Evolutionary conservation across 257 asterid species (phyloP), one percentile per base, ranked within the genome.

Genomic region (Agastache rugosa): DNA sequence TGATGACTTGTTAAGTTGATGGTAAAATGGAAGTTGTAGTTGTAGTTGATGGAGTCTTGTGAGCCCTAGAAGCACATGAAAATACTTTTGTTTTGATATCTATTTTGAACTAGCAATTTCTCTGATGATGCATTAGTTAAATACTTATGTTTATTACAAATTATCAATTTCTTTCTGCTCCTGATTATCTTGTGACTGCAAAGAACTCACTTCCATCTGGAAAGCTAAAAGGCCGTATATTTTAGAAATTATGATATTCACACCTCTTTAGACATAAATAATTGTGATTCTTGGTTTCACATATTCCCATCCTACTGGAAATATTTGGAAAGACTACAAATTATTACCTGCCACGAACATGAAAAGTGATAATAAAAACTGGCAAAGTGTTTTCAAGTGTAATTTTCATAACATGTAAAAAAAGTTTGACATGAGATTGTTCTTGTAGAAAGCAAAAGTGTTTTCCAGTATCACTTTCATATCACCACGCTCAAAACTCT

Each of bases 11-110:
- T n/a, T n/a, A n/a, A n/a, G n/a, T n/a, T n/a, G n/a, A n/a, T n/a
- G n/a, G n/a, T n/a, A n/a, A n/a, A n/a, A n/a, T n/a, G n/a, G n/a
- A n/a, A n/a, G n/a, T n/a, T n/a, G n/a, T n/a, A n/a, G n/a, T n/a
- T n/a, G n/a, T n/a, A n/a, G n/a, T n/a, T n/a, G n/a, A n/a, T n/a
- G n/a, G n/a, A 27, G 31, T 50, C 56, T n/a, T 50, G 56, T 1
- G 56, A 67, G 42, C 53, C 25, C 23, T 67, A 23, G 60, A 67
- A 67, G 59, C 48, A 67, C 44, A 48, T 65, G 16, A 56, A 6
- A 44, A 45, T 44, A n/a, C 25, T n/a, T n/a, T n/a, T n/a, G n/a
- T n/a, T n/a, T n/a, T n/a, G n/a, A 3, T 3, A 45, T 20, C 42
- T 22, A 14, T 31, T 42, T 31, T n/a, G 22, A 65, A 44, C 16